phyloP scores from a whole-genome alignment of 352 stramenopile species.

The Globisporangium solare region DNA sequence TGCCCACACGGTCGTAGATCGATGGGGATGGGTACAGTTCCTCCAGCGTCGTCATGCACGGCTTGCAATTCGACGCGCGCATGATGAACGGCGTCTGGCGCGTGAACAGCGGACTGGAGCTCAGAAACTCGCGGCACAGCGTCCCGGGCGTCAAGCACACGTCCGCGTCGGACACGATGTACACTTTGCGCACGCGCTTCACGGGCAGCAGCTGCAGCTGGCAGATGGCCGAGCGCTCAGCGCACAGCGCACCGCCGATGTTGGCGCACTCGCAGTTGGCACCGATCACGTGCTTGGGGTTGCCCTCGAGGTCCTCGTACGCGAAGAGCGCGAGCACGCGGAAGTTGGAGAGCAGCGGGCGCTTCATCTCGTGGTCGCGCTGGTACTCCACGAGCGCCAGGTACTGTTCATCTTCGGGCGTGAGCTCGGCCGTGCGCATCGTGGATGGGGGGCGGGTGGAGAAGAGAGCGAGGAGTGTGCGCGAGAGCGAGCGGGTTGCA shows the following conservation, averaged over 20 bases:
- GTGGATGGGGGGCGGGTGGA: background rate
- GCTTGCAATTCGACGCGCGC: conserved; percentile 47
- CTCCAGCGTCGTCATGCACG: conserved; percentile 50
- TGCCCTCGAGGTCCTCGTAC: conserved; percentile 49
- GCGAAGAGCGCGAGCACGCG: conserved; percentile 39
- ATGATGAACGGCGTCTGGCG: conserved; percentile 58
- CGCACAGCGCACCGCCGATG: conserved; percentile 80
- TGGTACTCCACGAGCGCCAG: conserved; percentile 40
- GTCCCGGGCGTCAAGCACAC: conserved; percentile 80
- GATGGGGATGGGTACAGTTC: conserved; percentile 85
- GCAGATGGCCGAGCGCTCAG: conserved; percentile 72
- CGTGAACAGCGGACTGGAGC: conserved; percentile 49
- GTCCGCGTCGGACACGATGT: conserved; percentile 82
- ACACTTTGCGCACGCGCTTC: conserved; percentile 51
- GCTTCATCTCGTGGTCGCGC: conserved; percentile 30
- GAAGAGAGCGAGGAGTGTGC: background rate
- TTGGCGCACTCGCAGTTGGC: conserved; percentile 87
- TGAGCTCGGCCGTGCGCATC: conserved; percentile 43
- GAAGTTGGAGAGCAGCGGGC: conserved; percentile 18
- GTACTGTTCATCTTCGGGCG: conserved; percentile 38
- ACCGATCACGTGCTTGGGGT: conserved; percentile 52
- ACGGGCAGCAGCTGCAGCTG: conserved; percentile 67
- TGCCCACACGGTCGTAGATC: conserved; percentile 60
- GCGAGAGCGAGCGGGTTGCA: conserved; percentile 7
- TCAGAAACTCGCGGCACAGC: conserved; percentile 87